Base-by-base conservation (phyloP, 768 basidiomycete genomes). In the Mrakia gelida region DNA sequence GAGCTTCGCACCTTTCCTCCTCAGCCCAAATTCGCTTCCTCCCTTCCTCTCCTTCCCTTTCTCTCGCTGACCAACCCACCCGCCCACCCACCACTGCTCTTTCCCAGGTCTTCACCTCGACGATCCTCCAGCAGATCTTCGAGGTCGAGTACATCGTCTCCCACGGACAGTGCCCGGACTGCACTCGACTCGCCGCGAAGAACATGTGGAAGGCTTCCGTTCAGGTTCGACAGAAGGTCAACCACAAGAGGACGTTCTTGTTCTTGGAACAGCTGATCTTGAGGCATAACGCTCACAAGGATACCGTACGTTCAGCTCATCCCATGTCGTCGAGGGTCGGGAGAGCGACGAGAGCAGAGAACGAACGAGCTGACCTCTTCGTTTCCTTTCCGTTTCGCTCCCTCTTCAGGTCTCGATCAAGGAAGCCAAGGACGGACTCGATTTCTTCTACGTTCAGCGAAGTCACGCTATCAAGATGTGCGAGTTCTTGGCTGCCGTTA, bases 191-290 rank as follows among this genome's bases (percentile, higher is more conserved):
- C 6, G 97, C 97, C 0, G 97, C 97, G 3, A 99, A 98, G 86
- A 98, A 98, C 84, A 98, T 95, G 0, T 98, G 96, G 97, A 95
- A 94, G 83, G 94, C 96, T 1, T 88, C 94, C 54, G 95, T 99
- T 1, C 97, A 98, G 87, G 94, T 98, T n/a, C 91, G 97, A 67
- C 97, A 99, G 84, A 98, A 99, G 85, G 97, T 98, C 62, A 88
- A 94, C 6, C 97, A 99, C 84, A 99, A 99, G 86, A 90, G 97
- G 77, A 98, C 97, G 1, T 99, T 99, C 87, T 85, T 99, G 81
- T 99, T 91, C 87, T 90, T 98, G 73, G 97, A 98, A 85, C 97
- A 98, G 82, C 88, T 98, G 80, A 98, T 99, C 83, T 86, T 98
- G 82, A 98, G 95, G 84, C 94, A 98, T 82, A 91, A 91, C 80